These are phyloP conservation scores for Penicillium sp. DNA, from an alignment of 2,329 filamentous ascomycete genomes.

Conservation along the genomic window DNA sequence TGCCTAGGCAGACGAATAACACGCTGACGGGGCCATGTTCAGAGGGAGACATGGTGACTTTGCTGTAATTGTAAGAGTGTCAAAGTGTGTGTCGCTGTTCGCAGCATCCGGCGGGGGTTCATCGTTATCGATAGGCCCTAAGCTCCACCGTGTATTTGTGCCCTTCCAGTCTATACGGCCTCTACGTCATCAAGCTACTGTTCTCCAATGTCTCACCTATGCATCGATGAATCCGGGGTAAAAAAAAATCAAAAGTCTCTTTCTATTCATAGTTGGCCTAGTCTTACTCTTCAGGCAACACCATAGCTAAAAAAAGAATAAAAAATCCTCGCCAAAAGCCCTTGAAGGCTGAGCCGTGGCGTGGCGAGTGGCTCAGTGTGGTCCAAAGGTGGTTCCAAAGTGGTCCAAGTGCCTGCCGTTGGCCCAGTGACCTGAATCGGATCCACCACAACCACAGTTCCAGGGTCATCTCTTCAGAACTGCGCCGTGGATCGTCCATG, in stretches of 20 bases:
- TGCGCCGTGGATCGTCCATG: conserved; percentile 9
- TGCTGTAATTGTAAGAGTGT: background rate
- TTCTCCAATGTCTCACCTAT: background rate
- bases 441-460: background rate
- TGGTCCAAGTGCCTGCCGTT: conserved; percentile 11
- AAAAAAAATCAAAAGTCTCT: background rate
- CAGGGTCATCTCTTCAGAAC: background rate
- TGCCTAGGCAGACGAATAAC: conserved; percentile 93
- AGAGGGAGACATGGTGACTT: conserved; percentile 20
- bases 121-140: conserved; percentile 9
- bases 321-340: background rate
- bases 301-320: conserved; percentile 5
- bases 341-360: background rate
- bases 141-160: background rate
- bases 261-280: background rate
- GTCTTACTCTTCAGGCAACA: background rate
- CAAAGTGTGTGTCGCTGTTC: background rate
- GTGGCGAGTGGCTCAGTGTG: background rate
- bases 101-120: background rate
- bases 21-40: conserved; percentile 57
- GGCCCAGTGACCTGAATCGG: conserved; percentile 16
- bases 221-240: background rate
- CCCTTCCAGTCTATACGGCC: background rate
- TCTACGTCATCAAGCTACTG: background rate
- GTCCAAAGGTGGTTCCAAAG: background rate